Conservation (phyloP, 345 rosid genomes). For the Sisymbrium irio region DNA sequence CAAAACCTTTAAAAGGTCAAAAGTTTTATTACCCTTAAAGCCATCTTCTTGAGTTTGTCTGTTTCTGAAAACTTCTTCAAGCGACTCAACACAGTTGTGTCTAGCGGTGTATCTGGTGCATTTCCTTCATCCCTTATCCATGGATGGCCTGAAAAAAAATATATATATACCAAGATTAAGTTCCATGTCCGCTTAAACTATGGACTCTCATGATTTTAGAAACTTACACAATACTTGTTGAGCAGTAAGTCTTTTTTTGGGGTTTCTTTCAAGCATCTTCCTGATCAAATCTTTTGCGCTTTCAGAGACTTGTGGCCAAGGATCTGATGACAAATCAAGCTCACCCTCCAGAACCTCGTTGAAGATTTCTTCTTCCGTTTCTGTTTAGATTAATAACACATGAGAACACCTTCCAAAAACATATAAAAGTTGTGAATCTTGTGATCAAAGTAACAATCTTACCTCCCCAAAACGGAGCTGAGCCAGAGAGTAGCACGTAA, state of each 20-base stretch:
- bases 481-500: slow-evolving; percentile 77
- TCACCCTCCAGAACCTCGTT: slow-evolving; percentile 73
- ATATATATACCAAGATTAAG: neutral
- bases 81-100: slow-evolving; percentile 63
- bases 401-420: neutral
- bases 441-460: slow-evolving; percentile 11
- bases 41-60: slow-evolving; percentile 85
- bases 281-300: slow-evolving; percentile 81
- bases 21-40: slow-evolving; percentile 45
- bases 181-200: neutral
- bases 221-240: slow-evolving; percentile 78
- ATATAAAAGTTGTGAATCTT: neutral
- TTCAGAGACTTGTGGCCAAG: slow-evolving; percentile 84
- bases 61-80: slow-evolving; percentile 83
- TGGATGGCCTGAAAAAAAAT: slow-evolving; percentile 61
- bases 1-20: neutral
- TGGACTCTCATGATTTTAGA: neutral
- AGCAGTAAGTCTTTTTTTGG: slow-evolving; percentile 59
- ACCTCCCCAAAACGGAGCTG: slow-evolving; percentile 99
- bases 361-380: slow-evolving; percentile 77
- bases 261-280: slow-evolving; percentile 74
- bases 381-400: slow-evolving; percentile 31
- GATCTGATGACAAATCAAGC: slow-evolving; percentile 75
- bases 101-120: slow-evolving; percentile 87
- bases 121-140: slow-evolving; percentile 76